Evolutionary conservation across 192 early-diverging fungal species (phyloP).

Genomic region (Podila minutissima): DNA sequence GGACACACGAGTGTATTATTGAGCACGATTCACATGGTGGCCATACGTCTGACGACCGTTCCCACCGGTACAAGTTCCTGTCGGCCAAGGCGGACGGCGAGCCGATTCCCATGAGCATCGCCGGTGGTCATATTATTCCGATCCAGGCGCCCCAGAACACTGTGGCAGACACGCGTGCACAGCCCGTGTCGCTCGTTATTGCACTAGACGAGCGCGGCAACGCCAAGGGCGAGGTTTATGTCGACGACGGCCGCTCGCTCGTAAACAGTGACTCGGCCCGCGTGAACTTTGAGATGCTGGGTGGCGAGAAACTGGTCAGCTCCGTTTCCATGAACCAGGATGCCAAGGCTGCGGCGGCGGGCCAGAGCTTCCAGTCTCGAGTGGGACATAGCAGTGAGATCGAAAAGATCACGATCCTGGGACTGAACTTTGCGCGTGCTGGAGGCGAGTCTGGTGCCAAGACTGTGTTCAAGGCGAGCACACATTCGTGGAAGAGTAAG

Average conservation of each 20-base stretch:
- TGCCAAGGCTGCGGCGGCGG: neutral
- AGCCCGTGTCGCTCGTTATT: conserved; percentile 61
- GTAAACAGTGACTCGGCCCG: neutral
- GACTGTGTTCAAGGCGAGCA: neutral
- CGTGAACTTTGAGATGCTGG: conserved; percentile 6
- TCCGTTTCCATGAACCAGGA: neutral
- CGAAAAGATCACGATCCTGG: conserved; percentile 27
- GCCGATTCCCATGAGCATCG: conserved; percentile 69
- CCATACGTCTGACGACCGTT: neutral
- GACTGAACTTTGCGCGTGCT: conserved; percentile 30
- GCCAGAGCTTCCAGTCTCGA: neutral
- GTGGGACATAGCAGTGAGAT: conserved; percentile 16
- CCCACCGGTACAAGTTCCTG: conserved; percentile 36
- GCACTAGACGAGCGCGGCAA: conserved; percentile 58
- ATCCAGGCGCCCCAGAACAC: conserved; percentile 60
- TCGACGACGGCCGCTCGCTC: conserved; percentile 66
- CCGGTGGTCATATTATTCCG: conserved; percentile 68
- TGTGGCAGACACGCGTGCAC: conserved; percentile 52
- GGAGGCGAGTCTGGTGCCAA: neutral
- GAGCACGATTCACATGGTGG: conserved; percentile 17
- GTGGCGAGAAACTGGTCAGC: conserved; percentile 21
- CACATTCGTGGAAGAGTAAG: too few relatives aligned
- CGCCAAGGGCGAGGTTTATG: conserved; percentile 63
- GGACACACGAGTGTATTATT: conserved; percentile 42
- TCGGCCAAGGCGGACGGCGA: conserved; percentile 59